These are phyloP conservation scores for Saccharum officinarum DNA, from an alignment of 176 grass and related monocot species.

Conservation along the genomic window DNA sequence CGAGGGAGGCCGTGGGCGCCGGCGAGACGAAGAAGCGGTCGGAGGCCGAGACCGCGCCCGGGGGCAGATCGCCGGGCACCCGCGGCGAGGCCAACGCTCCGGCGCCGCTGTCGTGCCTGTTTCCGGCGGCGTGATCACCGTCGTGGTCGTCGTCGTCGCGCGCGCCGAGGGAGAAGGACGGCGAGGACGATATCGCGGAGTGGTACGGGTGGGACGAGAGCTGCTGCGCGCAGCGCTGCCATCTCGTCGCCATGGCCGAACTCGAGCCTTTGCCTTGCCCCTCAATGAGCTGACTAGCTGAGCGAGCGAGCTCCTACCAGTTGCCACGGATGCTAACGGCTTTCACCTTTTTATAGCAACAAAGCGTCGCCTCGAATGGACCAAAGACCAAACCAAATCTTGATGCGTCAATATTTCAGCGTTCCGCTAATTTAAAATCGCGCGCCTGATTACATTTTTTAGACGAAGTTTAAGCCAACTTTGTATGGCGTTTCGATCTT, in stretches of 20 bases:
- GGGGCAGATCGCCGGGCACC: background rate
- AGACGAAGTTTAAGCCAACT: background rate
- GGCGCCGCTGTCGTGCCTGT: background rate
- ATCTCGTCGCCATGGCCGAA: constrained; percentile 8
- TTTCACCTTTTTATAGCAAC: background rate
- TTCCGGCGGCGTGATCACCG: background rate
- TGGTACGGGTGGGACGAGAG: constrained; percentile 36
- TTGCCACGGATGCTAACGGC: background rate
- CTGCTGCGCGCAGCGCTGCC: constrained; percentile 12
- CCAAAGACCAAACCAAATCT: background rate
- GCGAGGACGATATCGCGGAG: constrained; percentile 31
- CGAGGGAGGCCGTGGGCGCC: constrained; percentile 19
- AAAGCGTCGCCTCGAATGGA: background rate
- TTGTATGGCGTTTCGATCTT: background rate
- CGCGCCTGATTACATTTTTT: background rate
- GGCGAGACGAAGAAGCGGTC: constrained; percentile 27
- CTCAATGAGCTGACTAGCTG: background rate
- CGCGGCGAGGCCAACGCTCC: background rate
- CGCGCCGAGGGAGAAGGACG: background rate
- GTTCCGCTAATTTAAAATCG: constrained; percentile 17
- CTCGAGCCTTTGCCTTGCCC: background rate
- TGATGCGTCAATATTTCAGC: background rate
- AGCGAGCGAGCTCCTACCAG: background rate
- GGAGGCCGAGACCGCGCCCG: background rate
- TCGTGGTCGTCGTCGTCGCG: background rate